Evolutionary conservation across 495 filamentous ascomycete species (phyloP), one percentile per base, ranked within the genome.

Genomic region (Tuber brumale): DNA sequence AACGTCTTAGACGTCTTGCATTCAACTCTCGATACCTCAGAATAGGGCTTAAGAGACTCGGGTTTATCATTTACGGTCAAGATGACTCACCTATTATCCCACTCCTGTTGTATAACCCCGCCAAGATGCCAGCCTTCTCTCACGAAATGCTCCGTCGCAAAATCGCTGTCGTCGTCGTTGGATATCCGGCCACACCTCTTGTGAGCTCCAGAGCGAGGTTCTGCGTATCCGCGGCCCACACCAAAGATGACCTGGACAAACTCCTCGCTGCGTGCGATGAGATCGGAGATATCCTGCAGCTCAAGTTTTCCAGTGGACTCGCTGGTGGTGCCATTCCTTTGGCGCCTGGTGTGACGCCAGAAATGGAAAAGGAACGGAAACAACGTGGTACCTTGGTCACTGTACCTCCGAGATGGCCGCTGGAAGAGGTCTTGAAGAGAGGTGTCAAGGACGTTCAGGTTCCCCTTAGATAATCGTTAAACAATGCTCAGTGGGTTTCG

Each of bases 1-100:
- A 99, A 86, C 92, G 95, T 72, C 87, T 99, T 66, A 94, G 97
- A 85, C 92, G 95, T 76, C 91, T 99, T 79, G 95, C 95, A 74
- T 99, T 98, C 90, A 99, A 99, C 86, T 97, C 95, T 31, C 92
- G 95, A 42, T 99, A 99, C 84, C 93, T 99, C 37, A 93, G 95
- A 78, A 90, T 99, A 73, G 95, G 95, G 44, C 88, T 99, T 84
- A 99, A 98, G 87, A 92, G 95, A 80, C 91, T 99, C 81, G 95
- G 95, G 72, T 94, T 94, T 87, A 99, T 99, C 84, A 90, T 97
- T 73, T 96, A 94, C 82, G 95, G 95, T 75, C 93, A 97, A 83
- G 95, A 99, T 84, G 95, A 99, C 85, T 97, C 94, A 23, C 95
- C 95, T 74, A 98, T 99, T 84, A 93, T 99, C 77, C 95, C 95